Conservation (phyloP, 2,329 filamentous ascomycete species). For the Sphaerostilbella broomeana region DNA sequence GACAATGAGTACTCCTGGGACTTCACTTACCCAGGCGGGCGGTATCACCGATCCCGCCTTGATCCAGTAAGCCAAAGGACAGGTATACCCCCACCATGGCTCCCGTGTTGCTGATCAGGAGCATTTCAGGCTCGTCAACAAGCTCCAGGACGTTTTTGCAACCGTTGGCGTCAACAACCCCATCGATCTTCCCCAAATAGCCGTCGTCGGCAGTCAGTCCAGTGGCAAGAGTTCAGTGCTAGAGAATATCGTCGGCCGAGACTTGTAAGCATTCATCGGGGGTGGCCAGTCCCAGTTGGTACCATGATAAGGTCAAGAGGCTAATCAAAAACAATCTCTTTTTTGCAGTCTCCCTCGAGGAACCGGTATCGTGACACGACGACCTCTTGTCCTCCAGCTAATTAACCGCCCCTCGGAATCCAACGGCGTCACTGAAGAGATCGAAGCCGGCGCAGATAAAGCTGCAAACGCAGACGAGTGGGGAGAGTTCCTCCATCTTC, state of each 20-base stretch:
- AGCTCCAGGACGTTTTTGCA: constrained; percentile 97
- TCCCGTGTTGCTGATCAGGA: constrained; percentile 9
- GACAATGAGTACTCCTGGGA: constrained; percentile 26
- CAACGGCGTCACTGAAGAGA: constrained; percentile 66
- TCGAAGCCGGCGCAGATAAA: constrained; percentile 66
- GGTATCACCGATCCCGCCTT: constrained; percentile 61
- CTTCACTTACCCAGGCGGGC: constrained; percentile 39
- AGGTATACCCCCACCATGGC: constrained; percentile 7
- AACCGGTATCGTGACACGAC: constrained; percentile 92
- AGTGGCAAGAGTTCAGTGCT: constrained; percentile 98
- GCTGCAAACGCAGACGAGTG: constrained; percentile 92
- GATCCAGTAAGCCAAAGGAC: constrained; percentile 55
- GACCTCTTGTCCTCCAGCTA: constrained; percentile 92
- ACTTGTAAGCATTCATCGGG: constrained; percentile 66
- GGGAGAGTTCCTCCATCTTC: constrained; percentile 97
- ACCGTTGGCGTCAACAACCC: constrained; percentile 99
- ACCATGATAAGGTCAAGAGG: too few relatives aligned
- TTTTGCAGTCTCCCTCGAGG: constrained; percentile 80
- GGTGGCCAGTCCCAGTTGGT: too few relatives aligned
- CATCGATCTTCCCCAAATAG: constrained; percentile 97
- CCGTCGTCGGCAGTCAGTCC: constrained; percentile 95
- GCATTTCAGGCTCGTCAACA: constrained; percentile 74
- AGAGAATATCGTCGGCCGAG: constrained; percentile 96
- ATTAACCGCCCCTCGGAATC: constrained; percentile 78
- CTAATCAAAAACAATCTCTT: neutral